Percentiles rank a stretch among this genome's conserved stretches.
phyloP scores from a whole-genome alignment of 2,329 filamentous ascomycete genomes.

The Stachybotrys elegans region DNA sequence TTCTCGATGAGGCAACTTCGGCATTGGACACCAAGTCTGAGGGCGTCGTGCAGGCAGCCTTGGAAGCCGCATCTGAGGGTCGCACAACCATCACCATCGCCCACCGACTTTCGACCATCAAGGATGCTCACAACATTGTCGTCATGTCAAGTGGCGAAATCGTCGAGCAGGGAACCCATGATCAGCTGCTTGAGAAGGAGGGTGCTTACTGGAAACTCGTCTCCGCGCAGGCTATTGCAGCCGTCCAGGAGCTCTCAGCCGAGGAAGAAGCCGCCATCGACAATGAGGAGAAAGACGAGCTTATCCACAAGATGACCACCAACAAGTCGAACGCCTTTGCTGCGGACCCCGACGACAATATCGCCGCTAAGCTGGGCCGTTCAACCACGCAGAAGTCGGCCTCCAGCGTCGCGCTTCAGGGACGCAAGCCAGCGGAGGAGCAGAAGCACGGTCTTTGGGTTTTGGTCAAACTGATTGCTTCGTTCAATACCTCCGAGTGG shows the following conservation, averaged over 20 bases:
- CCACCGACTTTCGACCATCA: conserved; percentile 91
- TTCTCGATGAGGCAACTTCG: conserved; percentile 93
- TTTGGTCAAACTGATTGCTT: conserved; percentile 71
- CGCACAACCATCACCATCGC: conserved; percentile 95
- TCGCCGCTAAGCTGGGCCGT: conserved; percentile 52
- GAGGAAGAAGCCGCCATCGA: conserved; percentile 47
- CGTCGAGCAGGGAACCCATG: conserved; percentile 86
- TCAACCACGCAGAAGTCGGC: conserved; percentile 51
- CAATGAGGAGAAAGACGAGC: conserved; percentile 43
- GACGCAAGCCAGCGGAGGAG: conserved; percentile 41
- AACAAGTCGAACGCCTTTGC: conserved; percentile 34
- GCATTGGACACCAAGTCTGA: conserved; percentile 93
- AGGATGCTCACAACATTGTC: conserved; percentile 90
- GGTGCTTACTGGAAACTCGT: conserved; percentile 82
- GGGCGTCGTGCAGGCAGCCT: conserved; percentile 85
- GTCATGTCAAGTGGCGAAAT: conserved; percentile 85
- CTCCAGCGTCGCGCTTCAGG: conserved; percentile 67
- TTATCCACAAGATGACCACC: conserved; percentile 42
- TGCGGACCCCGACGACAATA: conserved; percentile 58
- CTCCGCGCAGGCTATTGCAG: conserved; percentile 77
- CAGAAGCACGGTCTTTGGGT: conserved; percentile 66
- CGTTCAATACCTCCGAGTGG: conserved; percentile 73
- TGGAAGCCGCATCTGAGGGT: conserved; percentile 79
- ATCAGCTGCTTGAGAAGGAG: conserved; percentile 64
- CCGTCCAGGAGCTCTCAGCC: conserved; percentile 47